Evolutionary conservation across 371 early-diverging fungal species (phyloP), one percentile per base, ranked within the genome.

Genomic region (Mucor sp.): DNA sequence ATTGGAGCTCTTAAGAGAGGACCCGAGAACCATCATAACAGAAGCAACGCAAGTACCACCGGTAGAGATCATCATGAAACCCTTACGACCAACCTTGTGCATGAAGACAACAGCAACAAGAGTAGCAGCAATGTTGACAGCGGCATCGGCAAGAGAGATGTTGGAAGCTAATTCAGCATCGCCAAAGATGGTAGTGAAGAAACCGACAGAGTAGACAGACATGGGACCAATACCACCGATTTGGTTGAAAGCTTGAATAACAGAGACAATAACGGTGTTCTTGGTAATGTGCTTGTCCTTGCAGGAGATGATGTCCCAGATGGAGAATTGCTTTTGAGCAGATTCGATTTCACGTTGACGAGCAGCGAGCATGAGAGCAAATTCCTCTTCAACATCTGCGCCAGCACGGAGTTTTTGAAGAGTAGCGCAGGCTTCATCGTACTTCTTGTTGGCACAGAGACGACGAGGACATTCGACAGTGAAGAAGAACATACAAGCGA

Each of bases 381-480:
- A 80, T 50, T 82, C 83, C 33, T 76, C 71, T 57, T 78, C 79
- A 6, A 80, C 74, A 48, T 80, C 77, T 21, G 80, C 77, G 56
- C 69, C 74, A 30, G 58, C 65, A 58, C 93, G 87, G 25, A 93
- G 83, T 60, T 77, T 80, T 73, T 86, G 85, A 59, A 94, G 84
- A 12, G 88, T 77, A 50, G 53, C 67, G 28, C 72, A 69, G 33
- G 88, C 87, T 19, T 89, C 85, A 35, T 89, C 84, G 32, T 76
- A 70, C 53, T 81, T 59, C 23, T 82, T 81, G 64, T 80, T 77
- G 19, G 84, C 77, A 43, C 85, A 83, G 35, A 92, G 77, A 56
- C 87, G 92, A 41, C 87, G 84, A 7, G 94, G 97, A 56, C 92
- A 93, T 77, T 96, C 96, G 4, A 65, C 65, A 25, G 89, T 88